These are phyloP conservation scores for Yamadazyma nakazawae DNA, from an alignment of 805 yeast species.

Conservation along the genomic window DNA sequence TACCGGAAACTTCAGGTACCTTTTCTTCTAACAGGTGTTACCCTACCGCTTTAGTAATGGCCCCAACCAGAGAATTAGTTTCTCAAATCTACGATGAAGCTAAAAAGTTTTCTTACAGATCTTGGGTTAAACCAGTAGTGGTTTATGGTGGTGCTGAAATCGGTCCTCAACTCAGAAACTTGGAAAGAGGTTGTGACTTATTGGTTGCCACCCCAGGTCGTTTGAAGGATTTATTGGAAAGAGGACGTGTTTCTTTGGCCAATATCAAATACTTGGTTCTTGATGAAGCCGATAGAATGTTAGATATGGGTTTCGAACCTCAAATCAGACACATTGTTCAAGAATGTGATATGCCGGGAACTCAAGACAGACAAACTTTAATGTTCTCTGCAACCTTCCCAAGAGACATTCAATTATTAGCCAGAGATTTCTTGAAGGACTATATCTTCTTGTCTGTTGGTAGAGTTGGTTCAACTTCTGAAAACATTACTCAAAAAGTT, in stretches of 20 bases:
- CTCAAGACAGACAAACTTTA: slow-evolving; percentile 87
- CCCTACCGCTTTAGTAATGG: slow-evolving; percentile 94
- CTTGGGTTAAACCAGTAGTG: slow-evolving; percentile 96
- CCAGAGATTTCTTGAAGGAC: slow-evolving; percentile 94
- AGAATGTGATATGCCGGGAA: slow-evolving; percentile 96
- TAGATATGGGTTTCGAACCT: slow-evolving; percentile 99
- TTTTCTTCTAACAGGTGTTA: slow-evolving; percentile 73
- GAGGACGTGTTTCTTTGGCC: slow-evolving; percentile 86
- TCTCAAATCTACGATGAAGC: slow-evolving; percentile 96
- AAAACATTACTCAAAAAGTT: slow-evolving; percentile 93
- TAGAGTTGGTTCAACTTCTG: slow-evolving; percentile 98
- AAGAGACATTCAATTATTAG: slow-evolving; percentile 92
- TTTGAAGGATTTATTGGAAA: slow-evolving; percentile 89
- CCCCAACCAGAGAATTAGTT: slow-evolving; percentile 99
- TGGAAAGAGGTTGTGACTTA: slow-evolving; percentile 92
- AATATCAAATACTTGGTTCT: slow-evolving; percentile 91
- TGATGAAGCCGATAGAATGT: slow-evolving; percentile 99
- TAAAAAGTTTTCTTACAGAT: slow-evolving; percentile 91
- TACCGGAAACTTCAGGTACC: slow-evolving; percentile 45
- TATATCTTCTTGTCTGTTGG: slow-evolving; percentile 97
- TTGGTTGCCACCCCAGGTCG: slow-evolving; percentile 99
- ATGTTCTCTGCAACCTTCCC: slow-evolving; percentile 99
- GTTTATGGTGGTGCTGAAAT: slow-evolving; percentile 99
- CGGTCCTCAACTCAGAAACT: slow-evolving; percentile 78
- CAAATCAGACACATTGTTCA: slow-evolving; percentile 98